A percentile compares a stretch with the other conserved stretches of the same genome.
phyloP scores from a whole-genome alignment of 2,329 filamentous ascomycete genomes.

The Colletotrichum tofieldiae region DNA sequence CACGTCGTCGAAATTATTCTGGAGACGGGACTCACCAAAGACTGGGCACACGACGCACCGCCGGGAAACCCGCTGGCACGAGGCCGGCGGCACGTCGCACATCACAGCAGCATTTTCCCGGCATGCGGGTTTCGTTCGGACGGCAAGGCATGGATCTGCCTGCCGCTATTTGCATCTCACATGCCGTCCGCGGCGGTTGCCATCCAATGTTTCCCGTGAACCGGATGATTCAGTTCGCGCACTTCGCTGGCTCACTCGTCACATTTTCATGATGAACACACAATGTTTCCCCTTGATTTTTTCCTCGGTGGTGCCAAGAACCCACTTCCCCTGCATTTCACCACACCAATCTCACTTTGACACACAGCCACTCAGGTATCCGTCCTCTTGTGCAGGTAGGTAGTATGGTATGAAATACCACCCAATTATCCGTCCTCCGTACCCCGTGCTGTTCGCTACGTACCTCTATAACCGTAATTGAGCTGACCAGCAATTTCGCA shows the following conservation, averaged over 20 bases:
- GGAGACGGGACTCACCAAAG: neutral
- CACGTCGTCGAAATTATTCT: neutral
- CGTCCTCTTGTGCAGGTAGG: neutral
- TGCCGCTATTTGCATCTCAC: slow-evolving; percentile 23
- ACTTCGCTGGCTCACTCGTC: neutral
- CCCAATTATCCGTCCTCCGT: neutral
- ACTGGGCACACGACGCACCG: too few species aligned
- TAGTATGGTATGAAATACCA: neutral
- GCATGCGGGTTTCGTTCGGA: slow-evolving; percentile 3
- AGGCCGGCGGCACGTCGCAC: neutral
- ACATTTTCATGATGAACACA: neutral
- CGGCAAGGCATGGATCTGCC: slow-evolving; percentile 34
- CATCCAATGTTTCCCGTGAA: slow-evolving; percentile 10
- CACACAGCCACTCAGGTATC: neutral
- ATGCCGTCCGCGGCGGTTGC: slow-evolving; percentile 16
- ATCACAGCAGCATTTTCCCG: slow-evolving; percentile 1
- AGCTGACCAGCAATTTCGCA: neutral
- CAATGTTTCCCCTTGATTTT: slow-evolving; percentile 20
- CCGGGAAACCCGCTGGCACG: too few species aligned
- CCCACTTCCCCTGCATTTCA: slow-evolving; percentile 40
- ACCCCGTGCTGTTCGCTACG: neutral
- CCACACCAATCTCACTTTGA: slow-evolving; percentile 16
- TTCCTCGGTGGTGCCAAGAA: slow-evolving; percentile 33
- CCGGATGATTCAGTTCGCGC: neutral
- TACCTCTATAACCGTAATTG: neutral